Evolutionary conservation across 495 filamentous ascomycete species (phyloP), one percentile per base, ranked within the genome.

Genomic region (Letharia columbiana): DNA sequence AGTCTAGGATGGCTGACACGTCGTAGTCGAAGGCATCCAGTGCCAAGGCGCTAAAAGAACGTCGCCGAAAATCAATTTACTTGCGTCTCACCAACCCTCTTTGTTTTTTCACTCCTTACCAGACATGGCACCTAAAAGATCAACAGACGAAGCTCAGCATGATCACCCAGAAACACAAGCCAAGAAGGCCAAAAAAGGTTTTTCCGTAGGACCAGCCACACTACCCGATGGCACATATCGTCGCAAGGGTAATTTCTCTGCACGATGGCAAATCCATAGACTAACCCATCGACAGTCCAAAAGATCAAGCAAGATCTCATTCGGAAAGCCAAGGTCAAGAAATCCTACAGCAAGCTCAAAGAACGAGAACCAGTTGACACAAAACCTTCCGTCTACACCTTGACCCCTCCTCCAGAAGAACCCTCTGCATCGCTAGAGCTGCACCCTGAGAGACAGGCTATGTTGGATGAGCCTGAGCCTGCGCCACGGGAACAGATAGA

Each of bases 281-380:
- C 63, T 67, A 54, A 67, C 35, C 61, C 31, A 66, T 47, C 39
- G 8, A 40, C 69, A 97, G 93, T 89, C 59, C 85, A 91, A 78
- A 96, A 95, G 76, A 94, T 97, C 71, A 98, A 98, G 75, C 81
- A 87, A 64, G 84, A 90, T 68, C 80, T 98, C 60, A 96, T 98
- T 74, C 84, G 90, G 73, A 95, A 92, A 76, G 92, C 93, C 70
- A 96, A 96, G 76, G 82, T 96, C 59, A 96, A 92, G 76, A 96
- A 96, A 76, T 82, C 89, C 54, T 97, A 96, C 74, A 89, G 87
- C 70, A 98, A 96, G 76, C 77, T 96, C 65, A 91, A 92, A 74
- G 85, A 84, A 52, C 79, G 81, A 64, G 83, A 85, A 74, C 70
- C 75, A 40, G 64, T 66, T 11, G 72, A 76, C 42, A 74, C 44